Evolutionary conservation across 2,329 filamentous ascomycete genomes (phyloP).

Genomic region (Colletotrichum cuscutae): DNA sequence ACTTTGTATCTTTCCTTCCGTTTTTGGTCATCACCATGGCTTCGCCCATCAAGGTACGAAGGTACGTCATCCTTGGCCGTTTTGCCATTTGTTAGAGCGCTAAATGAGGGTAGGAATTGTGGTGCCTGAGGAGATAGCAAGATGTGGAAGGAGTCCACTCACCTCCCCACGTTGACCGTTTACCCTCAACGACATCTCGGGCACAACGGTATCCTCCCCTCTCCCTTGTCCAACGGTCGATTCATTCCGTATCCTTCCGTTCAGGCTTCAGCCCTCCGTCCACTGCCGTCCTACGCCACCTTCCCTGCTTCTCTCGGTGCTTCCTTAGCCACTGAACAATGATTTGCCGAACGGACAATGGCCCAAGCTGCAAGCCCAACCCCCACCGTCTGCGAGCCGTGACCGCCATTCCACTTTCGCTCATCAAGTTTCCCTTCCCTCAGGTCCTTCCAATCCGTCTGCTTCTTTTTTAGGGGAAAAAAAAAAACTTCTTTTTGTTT

Average conservation of each 20-base stretch:
- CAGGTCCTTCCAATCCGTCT: neutral
- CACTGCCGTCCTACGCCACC: constrained; percentile 62
- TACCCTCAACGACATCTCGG: neutral
- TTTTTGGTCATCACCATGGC: constrained; percentile 29
- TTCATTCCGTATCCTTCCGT: constrained; percentile 57
- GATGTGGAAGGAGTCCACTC: neutral
- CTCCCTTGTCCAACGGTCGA: neutral
- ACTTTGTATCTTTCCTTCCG: constrained; percentile 29
- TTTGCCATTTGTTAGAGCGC: neutral
- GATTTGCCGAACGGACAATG: constrained; percentile 23
- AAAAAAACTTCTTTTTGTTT: neutral
- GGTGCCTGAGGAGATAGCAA: too few species aligned
- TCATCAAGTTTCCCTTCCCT: neutral
- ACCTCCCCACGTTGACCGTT: neutral
- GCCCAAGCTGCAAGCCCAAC: constrained; percentile 23
- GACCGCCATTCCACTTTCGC: constrained; percentile 30
- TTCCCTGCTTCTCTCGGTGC: constrained; percentile 63
- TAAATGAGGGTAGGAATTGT: too few species aligned
- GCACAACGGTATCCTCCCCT: neutral
- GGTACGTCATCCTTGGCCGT: constrained; percentile 14
- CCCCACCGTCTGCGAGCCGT: constrained; percentile 30
- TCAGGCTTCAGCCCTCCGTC: constrained; percentile 42
- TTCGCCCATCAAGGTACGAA: constrained; percentile 16
- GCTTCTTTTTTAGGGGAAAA: neutral
- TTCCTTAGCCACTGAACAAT: constrained; percentile 5